Conservation (phyloP, 352 stramenopile species). For the Plasmopara viticola region DNA sequence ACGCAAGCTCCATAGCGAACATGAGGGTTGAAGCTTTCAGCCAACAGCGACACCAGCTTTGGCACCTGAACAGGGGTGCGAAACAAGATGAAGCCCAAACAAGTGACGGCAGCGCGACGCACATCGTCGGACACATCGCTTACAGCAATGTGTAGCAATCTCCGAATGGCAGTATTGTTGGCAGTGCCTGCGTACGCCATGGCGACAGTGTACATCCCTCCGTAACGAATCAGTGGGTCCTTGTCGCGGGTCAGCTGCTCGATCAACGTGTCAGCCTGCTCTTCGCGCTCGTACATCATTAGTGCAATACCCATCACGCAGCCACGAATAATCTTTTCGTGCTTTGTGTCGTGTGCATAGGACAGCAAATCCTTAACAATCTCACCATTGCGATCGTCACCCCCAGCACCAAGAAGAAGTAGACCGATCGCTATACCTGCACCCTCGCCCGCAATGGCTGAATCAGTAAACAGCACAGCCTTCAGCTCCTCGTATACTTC, state of each 20-base stretch:
- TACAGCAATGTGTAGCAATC: conserved; percentile 97
- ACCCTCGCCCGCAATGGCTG: conserved; percentile 95
- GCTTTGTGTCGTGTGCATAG: conserved; percentile 97
- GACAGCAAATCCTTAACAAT: conserved; percentile 93
- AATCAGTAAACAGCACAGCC: conserved; percentile 97
- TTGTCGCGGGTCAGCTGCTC: conserved; percentile 96
- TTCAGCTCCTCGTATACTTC: conserved; percentile 96
- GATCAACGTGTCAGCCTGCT: conserved; percentile 94
- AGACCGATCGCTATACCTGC: conserved; percentile 98
- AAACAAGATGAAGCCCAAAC: conserved; percentile 98
- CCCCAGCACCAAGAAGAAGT: conserved; percentile 91
- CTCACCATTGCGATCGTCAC: conserved; percentile 74
- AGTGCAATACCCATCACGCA: conserved; percentile 97
- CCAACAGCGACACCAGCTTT: conserved; percentile 91
- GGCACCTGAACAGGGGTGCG: conserved; percentile 93
- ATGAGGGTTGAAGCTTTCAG: conserved; percentile 99
- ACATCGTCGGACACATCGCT: conserved; percentile 99
- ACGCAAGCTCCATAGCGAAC: conserved; percentile 99
- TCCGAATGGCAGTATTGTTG: conserved; percentile 95
- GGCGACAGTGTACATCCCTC: conserved; percentile 96
- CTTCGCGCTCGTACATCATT: conserved; percentile 97
- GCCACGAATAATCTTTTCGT: conserved; percentile 99
- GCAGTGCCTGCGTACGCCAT: conserved; percentile 97
- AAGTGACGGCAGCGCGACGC: conserved; percentile 95
- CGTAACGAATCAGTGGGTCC: conserved; percentile 97